phyloP scores from a whole-genome alignment of 2,329 filamentous ascomycete genomes.

The Blastomyces emzantsi region DNA sequence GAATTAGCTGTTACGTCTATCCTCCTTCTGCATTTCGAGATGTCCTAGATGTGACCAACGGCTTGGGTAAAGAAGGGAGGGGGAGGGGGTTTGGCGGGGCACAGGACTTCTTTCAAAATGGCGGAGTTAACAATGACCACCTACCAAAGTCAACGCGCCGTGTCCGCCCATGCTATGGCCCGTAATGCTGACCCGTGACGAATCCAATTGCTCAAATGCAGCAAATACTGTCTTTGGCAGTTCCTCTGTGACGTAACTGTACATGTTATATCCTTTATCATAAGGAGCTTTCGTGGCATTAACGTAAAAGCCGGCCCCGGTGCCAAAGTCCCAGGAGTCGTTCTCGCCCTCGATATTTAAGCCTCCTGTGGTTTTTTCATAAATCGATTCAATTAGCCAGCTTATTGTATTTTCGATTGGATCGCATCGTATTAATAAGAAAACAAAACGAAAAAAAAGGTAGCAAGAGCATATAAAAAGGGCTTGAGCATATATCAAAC shows the following conservation, averaged over 20 bases:
- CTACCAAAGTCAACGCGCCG: slow-evolving; percentile 73
- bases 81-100: background rate
- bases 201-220: slow-evolving; percentile 64
- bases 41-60: background rate
- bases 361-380: slow-evolving; percentile 46
- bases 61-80: background rate
- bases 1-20: background rate
- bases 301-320: slow-evolving; percentile 88
- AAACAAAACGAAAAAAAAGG: background rate
- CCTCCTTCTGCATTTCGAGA: background rate
- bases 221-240: slow-evolving; percentile 69
- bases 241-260: slow-evolving; percentile 82
- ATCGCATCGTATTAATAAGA: background rate
- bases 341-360: slow-evolving; percentile 74
- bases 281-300: slow-evolving; percentile 72
- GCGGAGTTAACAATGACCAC: too few relatives aligned
- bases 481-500: slow-evolving; percentile 20
- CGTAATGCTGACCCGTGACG: slow-evolving; percentile 64
- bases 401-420: background rate
- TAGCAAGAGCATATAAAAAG: background rate
- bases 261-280: slow-evolving; percentile 79
- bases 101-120: too few relatives aligned
- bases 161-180: slow-evolving; percentile 98
- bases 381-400: background rate
- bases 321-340: slow-evolving; percentile 84